Percentiles rank a stretch among this genome's conserved stretches.
phyloP scores from a whole-genome alignment of 805 yeast species.

The Candida caryicola region DNA sequence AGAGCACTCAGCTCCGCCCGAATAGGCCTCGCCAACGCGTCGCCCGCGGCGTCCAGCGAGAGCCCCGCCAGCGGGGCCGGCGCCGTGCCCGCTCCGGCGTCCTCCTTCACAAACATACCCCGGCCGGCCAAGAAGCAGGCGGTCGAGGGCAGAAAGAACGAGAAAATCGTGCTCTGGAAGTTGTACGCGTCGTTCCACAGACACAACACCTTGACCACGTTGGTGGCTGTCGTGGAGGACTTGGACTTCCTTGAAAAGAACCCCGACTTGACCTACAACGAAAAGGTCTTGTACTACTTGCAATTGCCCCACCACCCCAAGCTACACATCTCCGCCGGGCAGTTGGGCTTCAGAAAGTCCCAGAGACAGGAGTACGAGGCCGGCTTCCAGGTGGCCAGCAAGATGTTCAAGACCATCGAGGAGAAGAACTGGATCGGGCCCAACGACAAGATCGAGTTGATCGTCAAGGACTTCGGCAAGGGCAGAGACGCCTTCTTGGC shows the following conservation, averaged over 20 bases:
- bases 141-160: slow-evolving; percentile 6
- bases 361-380: slow-evolving; percentile 94
- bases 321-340: slow-evolving; percentile 73
- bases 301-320: slow-evolving; percentile 76
- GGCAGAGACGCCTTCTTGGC: slow-evolving; percentile 84
- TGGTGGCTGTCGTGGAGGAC: slow-evolving; percentile 69
- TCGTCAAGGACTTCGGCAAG: slow-evolving; percentile 79
- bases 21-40: slow-evolving; percentile 4
- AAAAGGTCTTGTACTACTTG: slow-evolving; percentile 72
- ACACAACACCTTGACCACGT: slow-evolving; percentile 80
- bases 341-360: slow-evolving; percentile 83
- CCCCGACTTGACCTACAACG: slow-evolving; percentile 54
- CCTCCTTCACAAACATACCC: slow-evolving; percentile 2
- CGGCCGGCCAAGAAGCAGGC: slow-evolving; percentile 1
- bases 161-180: slow-evolving; percentile 58
- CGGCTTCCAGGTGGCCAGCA: slow-evolving; percentile 76
- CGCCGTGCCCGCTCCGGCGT: slow-evolving; percentile 1
- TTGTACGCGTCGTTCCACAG: slow-evolving; percentile 73
- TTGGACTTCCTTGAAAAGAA: slow-evolving; percentile 55
- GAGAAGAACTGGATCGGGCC: slow-evolving; percentile 53
- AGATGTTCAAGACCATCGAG: slow-evolving; percentile 68
- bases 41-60: slow-evolving; percentile 2
- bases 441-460: slow-evolving; percentile 64
- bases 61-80: background rate
- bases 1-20: background rate